Evolutionary conservation across 768 basidiomycete genomes (phyloP).

Genomic region (Paxillus rubicundulus): DNA sequence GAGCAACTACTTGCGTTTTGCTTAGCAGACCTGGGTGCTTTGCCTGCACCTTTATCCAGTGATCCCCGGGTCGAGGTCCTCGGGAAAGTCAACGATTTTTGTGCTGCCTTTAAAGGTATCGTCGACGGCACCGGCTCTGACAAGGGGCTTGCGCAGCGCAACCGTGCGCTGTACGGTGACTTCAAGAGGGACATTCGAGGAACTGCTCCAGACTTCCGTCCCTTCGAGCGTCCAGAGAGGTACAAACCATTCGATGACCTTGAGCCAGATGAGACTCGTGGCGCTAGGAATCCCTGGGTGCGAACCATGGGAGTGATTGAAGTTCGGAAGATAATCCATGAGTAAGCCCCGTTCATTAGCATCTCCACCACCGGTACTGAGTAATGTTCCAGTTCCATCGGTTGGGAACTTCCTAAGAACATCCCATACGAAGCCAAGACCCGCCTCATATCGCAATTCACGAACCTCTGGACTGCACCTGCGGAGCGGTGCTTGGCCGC

Average conservation of each 20-base stretch:
- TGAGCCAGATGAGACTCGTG: constrained; percentile 3
- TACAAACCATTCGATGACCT: constrained; percentile 10
- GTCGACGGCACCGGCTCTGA: constrained; percentile 34
- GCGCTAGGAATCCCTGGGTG: neutral
- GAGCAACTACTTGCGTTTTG: constrained; percentile 38
- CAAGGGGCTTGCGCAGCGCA: constrained; percentile 38
- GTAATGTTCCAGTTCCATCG: constrained; percentile 29
- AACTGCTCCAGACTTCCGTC: constrained; percentile 44
- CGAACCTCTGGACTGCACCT: constrained; percentile 37
- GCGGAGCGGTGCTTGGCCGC: constrained; percentile 33
- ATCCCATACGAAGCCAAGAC: constrained; percentile 41
- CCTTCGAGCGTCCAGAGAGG: constrained; percentile 17
- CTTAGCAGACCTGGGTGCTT: constrained; percentile 30
- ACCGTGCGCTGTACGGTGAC: constrained; percentile 29
- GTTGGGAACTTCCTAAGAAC: constrained; percentile 43
- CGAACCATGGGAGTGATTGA: constrained; percentile 30
- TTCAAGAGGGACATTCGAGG: constrained; percentile 36
- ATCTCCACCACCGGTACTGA: neutral
- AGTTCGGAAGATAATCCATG: constrained; percentile 34
- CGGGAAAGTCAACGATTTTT: constrained; percentile 44
- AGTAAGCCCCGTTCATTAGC: constrained; percentile 24
- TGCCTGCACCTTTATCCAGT: constrained; percentile 39
- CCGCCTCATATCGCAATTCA: constrained; percentile 35
- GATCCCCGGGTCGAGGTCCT: constrained; percentile 49
- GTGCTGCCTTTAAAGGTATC: constrained; percentile 32